A percentile compares a stretch with the other conserved stretches of the same genome.
Conservation (phyloP, 257 asterid species). For the Solanum tarapatanum region DNA sequence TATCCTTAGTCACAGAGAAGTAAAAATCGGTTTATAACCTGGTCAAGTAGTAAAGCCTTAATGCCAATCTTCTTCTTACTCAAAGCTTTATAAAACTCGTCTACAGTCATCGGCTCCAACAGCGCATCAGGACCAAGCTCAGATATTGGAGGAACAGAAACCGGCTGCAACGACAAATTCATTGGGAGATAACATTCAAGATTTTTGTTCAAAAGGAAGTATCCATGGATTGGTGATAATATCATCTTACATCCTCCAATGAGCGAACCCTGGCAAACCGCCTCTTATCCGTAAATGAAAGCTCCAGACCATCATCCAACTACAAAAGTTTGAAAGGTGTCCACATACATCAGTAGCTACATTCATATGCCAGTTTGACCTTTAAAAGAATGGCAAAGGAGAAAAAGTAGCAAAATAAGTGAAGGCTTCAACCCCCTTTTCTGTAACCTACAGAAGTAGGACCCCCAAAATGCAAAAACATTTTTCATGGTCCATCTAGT, state of each 20-base stretch:
- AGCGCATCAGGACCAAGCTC: slow-evolving; percentile 99
- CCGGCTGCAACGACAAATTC: slow-evolving; percentile 47
- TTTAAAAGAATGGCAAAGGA: not conserved
- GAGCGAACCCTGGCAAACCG: slow-evolving; percentile 91
- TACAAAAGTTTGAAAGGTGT: slow-evolving; percentile 15
- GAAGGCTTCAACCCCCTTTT: not conserved
- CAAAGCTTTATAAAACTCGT: slow-evolving; percentile 49
- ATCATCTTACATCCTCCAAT: slow-evolving; percentile 61
- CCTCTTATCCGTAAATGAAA: slow-evolving; percentile 97
- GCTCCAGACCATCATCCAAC: slow-evolving; percentile 84
- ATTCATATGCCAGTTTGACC: not conserved
- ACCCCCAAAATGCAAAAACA: not conserved
- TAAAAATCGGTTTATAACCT: slow-evolving; percentile 30
- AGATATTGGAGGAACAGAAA: slow-evolving; percentile 73
- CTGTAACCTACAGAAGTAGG: not conserved
- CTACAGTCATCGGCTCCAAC: slow-evolving; percentile 57
- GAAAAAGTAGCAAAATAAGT: not conserved
- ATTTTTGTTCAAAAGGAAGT: slow-evolving; percentile 4
- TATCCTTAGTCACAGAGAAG: not conserved
- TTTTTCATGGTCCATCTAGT: not conserved
- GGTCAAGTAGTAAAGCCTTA: slow-evolving; percentile 97
- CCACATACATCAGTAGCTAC: not conserved
- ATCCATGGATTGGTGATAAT: not conserved
- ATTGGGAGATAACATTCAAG: slow-evolving; percentile 3
- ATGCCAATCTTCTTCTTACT: slow-evolving; percentile 82